Base-by-base conservation (phyloP, 1,284 basidiomycete genomes). In the Naganishia cerealis region DNA sequence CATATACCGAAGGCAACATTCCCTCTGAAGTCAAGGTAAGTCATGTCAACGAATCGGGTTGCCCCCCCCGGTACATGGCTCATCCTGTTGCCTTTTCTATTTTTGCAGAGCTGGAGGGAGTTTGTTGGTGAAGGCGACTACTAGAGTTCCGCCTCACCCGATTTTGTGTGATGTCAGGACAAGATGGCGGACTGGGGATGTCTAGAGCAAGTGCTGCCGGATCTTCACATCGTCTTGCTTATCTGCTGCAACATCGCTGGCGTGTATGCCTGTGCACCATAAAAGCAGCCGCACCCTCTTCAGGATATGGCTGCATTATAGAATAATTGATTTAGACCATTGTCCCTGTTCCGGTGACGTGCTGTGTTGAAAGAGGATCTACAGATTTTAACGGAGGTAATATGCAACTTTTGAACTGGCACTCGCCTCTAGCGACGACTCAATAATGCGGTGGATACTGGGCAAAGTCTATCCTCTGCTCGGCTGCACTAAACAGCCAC, bases 1-100 rank as follows among this genome's bases (percentile, higher is more conserved):
- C 86, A 24, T 99, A 98, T 78, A 84, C 84, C 58, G 95, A 98
- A 81, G 95, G 93, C 52, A 87, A 85, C 68, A 90, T 96, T 75
- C 95, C 95, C n/a, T 85, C 88, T 12, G 95, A 98, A 81, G 94
- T 99, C 75, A 87, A 86, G 74, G 72, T 73, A 42, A 43, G 72
- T 70, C 21, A 16, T 10, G 57, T 18, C n/a, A 2, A 50, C n/a
- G 7, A 21, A 50, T 7, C 7, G 24, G 3, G 21, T 38, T 6
- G 5, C 12, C 5, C 33, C 33, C 40, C 52, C 16, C 18, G 24
- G 7, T 16, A 29, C 5, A 40, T 29, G 13, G 18, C 38, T 70
- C 46, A 53, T 39, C 21, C 16, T 10, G 26, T 36, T 42, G 13
- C 42, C 12, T 56, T 55, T 43, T 24, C 26, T 1, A 42, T 12